Evolutionary conservation across 192 early-diverging fungal species (phyloP).

Genomic region (Gryganskiella cystojenkinii): DNA sequence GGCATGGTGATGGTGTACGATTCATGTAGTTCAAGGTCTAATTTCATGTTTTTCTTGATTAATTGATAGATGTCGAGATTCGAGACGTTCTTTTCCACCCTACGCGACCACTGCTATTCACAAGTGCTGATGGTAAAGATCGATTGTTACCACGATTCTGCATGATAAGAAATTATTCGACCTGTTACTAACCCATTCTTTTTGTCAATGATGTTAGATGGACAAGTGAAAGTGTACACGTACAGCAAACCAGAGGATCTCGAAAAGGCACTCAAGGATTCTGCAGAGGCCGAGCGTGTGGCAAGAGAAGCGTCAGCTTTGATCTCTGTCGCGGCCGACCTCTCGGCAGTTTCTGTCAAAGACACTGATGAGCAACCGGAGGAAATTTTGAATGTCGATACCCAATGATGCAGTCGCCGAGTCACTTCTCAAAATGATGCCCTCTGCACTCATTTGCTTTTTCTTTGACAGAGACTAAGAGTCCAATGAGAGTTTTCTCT

Average conservation of each 20-base stretch:
- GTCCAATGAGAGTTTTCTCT: no score
- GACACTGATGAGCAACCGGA: conserved; percentile 32
- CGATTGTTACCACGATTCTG: background rate
- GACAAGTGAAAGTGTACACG: conserved; percentile 72
- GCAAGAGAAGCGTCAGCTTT: conserved; percentile 24
- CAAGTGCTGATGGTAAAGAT: conserved; percentile 83
- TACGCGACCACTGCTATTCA: conserved; percentile 78
- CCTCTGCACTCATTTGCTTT: no score
- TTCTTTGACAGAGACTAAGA: no score
- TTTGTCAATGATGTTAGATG: no score
- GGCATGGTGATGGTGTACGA: no score
- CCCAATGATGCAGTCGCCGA: conserved; percentile 21
- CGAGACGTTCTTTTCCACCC: conserved; percentile 94
- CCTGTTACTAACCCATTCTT: no score
- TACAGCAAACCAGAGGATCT: conserved; percentile 49
- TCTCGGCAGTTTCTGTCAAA: conserved; percentile 41
- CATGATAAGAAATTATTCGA: background rate
- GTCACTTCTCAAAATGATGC: background rate
- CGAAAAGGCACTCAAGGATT: conserved; percentile 29
- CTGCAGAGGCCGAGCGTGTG: conserved; percentile 16
- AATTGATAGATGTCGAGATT: conserved; percentile 82
- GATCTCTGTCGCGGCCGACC: conserved; percentile 34
- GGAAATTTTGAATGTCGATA: conserved; percentile 9
- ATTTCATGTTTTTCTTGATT: no score
- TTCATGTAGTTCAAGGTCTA: no score